Evolutionary conservation across 495 filamentous ascomycete species (phyloP).

Genomic region (Immersiella caudata): DNA sequence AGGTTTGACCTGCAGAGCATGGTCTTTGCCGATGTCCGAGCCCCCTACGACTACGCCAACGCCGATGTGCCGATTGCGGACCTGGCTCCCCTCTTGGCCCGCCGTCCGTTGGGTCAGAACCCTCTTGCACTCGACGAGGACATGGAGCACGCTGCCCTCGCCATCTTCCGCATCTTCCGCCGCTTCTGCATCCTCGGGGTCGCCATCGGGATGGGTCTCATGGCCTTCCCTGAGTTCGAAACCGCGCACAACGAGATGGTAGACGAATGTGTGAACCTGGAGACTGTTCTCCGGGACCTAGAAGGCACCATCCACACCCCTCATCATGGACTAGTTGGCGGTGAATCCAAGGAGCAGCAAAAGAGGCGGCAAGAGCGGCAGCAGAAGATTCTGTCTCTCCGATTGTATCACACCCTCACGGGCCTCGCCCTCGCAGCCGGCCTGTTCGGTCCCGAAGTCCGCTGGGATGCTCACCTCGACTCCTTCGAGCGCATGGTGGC

Average conservation of each 20-base stretch:
- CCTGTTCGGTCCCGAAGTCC: conserved; percentile 16
- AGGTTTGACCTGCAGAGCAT: conserved; percentile 26
- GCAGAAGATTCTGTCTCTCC: conserved; percentile 13
- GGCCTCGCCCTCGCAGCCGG: conserved; percentile 4
- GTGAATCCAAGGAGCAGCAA: neutral
- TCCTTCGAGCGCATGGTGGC: conserved; percentile 21
- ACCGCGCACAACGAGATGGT: neutral
- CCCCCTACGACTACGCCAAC: conserved; percentile 18
- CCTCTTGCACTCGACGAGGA: neutral
- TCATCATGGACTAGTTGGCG: neutral
- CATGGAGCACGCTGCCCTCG: conserved; percentile 2
- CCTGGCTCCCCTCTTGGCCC: neutral
- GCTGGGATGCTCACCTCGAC: conserved; percentile 18
- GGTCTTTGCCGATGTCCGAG: conserved; percentile 18
- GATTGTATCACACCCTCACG: conserved; percentile 21
- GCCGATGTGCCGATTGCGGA: neutral
- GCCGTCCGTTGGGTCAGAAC: neutral
- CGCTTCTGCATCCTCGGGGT: conserved; percentile 4
- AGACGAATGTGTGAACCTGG: neutral
- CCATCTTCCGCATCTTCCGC: conserved; percentile 13
- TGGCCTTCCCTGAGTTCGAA: neutral
- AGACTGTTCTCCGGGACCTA: neutral
- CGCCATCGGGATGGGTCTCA: neutral
- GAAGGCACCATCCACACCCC: neutral
- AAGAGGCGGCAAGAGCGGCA: neutral